phyloP scores from a whole-genome alignment of 805 yeast species.

The Lipomyces spencermartinsiae region DNA sequence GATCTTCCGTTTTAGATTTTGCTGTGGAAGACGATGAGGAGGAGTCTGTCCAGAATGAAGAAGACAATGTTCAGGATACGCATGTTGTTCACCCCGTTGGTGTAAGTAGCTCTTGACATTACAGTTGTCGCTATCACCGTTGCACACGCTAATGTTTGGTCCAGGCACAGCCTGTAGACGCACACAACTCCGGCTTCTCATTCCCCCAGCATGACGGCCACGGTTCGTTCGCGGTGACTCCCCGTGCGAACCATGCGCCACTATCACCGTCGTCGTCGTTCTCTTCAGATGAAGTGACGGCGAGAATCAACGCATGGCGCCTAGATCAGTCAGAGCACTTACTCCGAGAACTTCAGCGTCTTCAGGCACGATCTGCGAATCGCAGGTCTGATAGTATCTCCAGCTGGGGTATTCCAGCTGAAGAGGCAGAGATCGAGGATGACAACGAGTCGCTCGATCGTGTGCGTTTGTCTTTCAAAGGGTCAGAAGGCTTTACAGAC shows the following conservation, averaged over 20 bases:
- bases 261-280: slow-evolving; percentile 23
- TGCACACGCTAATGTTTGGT: slow-evolving; percentile 2
- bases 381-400: slow-evolving; percentile 22
- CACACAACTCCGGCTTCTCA: slow-evolving; percentile 25
- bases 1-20: slow-evolving; percentile 24
- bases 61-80: slow-evolving; percentile 14
- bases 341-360: slow-evolving; percentile 42
- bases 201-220: slow-evolving; percentile 36
- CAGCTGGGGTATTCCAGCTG: slow-evolving; percentile 27
- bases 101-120: not conserved
- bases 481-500: not conserved
- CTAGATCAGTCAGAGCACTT: slow-evolving; percentile 48
- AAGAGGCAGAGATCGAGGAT: slow-evolving; percentile 23
- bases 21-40: slow-evolving; percentile 29
- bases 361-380: slow-evolving; percentile 31
- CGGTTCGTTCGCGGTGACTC: slow-evolving; percentile 39
- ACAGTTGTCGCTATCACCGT: not conserved
- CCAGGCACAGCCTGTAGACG: slow-evolving; percentile 2
- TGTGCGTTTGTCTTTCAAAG: not conserved
- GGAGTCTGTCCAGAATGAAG: slow-evolving; percentile 28
- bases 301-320: slow-evolving; percentile 52
- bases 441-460: not conserved
- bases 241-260: slow-evolving; percentile 5
- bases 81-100: slow-evolving; percentile 9
- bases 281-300: slow-evolving; percentile 43